Evolutionary conservation across 768 basidiomycete genomes (phyloP), one percentile per base, ranked within the genome.

Genomic region (Kwoniella pini): DNA sequence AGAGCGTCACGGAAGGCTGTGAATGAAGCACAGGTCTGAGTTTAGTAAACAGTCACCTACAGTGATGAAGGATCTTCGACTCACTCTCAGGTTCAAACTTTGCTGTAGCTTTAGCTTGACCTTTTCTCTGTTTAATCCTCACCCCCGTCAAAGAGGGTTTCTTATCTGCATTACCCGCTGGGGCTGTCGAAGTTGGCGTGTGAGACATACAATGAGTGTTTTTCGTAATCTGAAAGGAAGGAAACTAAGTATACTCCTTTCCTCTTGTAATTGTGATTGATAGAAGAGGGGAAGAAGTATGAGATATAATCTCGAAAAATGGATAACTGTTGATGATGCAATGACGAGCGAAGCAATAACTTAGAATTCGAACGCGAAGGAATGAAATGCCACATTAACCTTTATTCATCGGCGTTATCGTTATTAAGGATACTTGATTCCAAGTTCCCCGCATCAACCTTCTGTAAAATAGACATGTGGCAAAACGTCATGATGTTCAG

Each of bases 51-150:
- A n/a, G n/a, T n/a, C n/a, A n/a, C n/a, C n/a, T n/a, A n/a, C n/a
- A n/a, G n/a, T n/a, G n/a, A n/a, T n/a, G n/a, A n/a, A n/a, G n/a
- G n/a, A n/a, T n/a, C n/a, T n/a, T n/a, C n/a, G n/a, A 74, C 77
- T 52, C 53, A 76, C 77, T 55, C 58, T 78, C 77, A 17, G 77
- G 77, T 52, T 78, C 77, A 53, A 76, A 74, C 63, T 78, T 78
- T 53, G 77, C 73, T 22, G 68, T 71, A 1, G 77, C 77, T 45
- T 75, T 70, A 7, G 74, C 77, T 58, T 71, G 70, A 43, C 77
- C 67, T 54, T 78, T 78, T 51, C 77, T 63, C 68, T 78, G 77
- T 72, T 72, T 76, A 63, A 78, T 71, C 63, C 75, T 71, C 48
- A 75, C 74, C 54, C 77, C 77, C 19, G 74, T 71, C 44, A 76